Evolutionary conservation across 352 stramenopile species (phyloP).

Genomic region (Phytophthora pseudosyringae): DNA sequence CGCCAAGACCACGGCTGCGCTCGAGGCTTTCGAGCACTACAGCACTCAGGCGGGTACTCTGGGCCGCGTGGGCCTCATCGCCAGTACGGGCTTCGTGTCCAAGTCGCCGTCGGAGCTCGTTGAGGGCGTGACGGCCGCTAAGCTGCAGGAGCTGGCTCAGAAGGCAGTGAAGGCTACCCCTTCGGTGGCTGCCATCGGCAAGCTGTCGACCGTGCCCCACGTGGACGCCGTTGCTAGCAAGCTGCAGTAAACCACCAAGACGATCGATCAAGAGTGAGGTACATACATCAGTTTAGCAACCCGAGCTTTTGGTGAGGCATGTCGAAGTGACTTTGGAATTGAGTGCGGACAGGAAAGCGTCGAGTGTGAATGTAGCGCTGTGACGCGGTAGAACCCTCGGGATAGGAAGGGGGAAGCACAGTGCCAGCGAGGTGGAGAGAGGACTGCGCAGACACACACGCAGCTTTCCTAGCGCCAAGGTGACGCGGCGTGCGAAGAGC

Average conservation of each 20-base stretch:
- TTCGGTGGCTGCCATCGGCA: constrained; percentile 79
- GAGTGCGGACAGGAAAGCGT: constrained; percentile 28
- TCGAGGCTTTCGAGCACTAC: constrained; percentile 50
- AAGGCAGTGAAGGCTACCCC: constrained; percentile 76
- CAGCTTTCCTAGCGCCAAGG: constrained; percentile 18
- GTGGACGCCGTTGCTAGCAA: constrained; percentile 77
- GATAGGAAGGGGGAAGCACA: constrained; percentile 21
- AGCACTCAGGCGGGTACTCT: constrained; percentile 53
- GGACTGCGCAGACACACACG: constrained; percentile 17
- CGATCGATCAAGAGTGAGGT: constrained; percentile 41
- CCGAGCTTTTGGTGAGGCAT: constrained; percentile 32
- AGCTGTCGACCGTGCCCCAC: constrained; percentile 72
- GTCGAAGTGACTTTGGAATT: constrained; percentile 34
- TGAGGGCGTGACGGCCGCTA: constrained; percentile 62
- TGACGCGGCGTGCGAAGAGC: constrained; percentile 22
- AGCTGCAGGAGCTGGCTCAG: constrained; percentile 79
- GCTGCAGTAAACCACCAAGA: constrained; percentile 70
- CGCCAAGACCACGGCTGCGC: constrained; percentile 68
- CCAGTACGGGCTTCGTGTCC: constrained; percentile 42
- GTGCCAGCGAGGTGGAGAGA: constrained; percentile 12
- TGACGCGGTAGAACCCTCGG: constrained; percentile 24
- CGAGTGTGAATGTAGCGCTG: constrained; percentile 24
- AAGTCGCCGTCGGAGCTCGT: constrained; percentile 48
- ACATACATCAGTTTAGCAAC: constrained; percentile 40
- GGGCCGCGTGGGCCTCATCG: constrained; percentile 49